A percentile compares a stretch with the other conserved stretches of the same genome.
These are phyloP conservation scores for Syzygium syzygioides DNA, from an alignment of 441 rosid genomes.

Conservation along the genomic window DNA sequence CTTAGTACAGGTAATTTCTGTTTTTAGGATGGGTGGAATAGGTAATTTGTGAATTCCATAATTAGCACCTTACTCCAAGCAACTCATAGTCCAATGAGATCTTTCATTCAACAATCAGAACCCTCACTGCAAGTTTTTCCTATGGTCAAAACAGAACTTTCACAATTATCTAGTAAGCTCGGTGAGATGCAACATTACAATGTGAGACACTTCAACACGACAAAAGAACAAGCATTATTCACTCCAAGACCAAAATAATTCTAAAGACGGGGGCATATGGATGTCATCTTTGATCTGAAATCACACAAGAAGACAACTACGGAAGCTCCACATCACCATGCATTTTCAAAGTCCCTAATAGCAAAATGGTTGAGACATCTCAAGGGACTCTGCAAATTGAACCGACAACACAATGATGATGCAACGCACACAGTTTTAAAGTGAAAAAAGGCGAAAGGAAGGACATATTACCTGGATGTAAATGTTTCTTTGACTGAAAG, in stretches of 20 bases:
- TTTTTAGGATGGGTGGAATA: background rate
- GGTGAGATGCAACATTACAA: background rate
- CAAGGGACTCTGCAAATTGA: background rate
- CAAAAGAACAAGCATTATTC: background rate
- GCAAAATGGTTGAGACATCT: background rate
- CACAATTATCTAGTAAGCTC: background rate
- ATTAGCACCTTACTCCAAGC: background rate
- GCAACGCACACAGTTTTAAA: background rate
- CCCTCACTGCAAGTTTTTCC: background rate
- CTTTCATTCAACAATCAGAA: background rate
- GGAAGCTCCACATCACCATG: background rate
- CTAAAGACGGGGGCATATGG: background rate
- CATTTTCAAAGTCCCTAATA: background rate
- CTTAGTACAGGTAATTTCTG: background rate
- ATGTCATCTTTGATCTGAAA: background rate
- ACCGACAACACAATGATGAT: background rate
- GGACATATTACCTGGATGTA: conserved; percentile 37
- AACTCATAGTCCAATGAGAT: background rate
- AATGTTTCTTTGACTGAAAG: conserved; percentile 76
- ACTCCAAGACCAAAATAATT: background rate
- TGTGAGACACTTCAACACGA: background rate
- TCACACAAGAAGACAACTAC: background rate
- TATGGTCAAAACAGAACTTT: background rate
- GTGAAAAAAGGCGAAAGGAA: background rate
- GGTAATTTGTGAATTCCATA: background rate